These are phyloP conservation scores for Teratosphaeriaceae sp. DNA, from an alignment of 2,329 filamentous ascomycete genomes.

Conservation along the genomic window DNA sequence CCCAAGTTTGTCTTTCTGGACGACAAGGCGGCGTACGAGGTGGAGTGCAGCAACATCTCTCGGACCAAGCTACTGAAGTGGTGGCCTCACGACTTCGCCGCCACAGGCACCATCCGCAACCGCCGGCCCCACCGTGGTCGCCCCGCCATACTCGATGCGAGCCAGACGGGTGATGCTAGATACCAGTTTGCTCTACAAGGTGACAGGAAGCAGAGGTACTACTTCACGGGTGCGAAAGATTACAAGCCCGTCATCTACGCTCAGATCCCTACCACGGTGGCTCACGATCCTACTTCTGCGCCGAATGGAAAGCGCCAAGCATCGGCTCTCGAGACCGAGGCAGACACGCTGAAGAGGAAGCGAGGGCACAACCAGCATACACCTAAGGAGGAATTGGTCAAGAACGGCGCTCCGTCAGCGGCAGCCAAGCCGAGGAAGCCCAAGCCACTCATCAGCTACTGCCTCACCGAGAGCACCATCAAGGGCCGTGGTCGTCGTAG, in stretches of 20 bases:
- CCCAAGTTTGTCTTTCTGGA: constrained; percentile 36
- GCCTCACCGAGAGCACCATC: too few relatives aligned
- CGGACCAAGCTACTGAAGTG: constrained; percentile 20
- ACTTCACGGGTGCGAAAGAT: constrained; percentile 23
- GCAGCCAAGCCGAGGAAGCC: constrained; percentile 7
- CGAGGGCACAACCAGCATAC: constrained; percentile 24
- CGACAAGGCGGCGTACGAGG: constrained; percentile 31
- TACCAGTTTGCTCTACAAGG: constrained; percentile 13
- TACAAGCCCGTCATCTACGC: constrained; percentile 21
- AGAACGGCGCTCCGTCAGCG: constrained; percentile 18
- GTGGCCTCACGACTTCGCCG: constrained; percentile 36
- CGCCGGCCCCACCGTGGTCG: constrained; percentile 33
- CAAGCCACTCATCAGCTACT: neutral
- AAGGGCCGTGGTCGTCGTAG: too few relatives aligned
- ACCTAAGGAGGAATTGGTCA: constrained; percentile 21
- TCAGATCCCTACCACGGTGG: constrained; percentile 8
- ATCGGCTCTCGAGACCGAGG: constrained; percentile 1
- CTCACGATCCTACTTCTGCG: neutral
- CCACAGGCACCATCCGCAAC: constrained; percentile 25
- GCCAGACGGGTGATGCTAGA: constrained; percentile 12
- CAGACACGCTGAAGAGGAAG: constrained; percentile 15
- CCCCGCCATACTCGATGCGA: constrained; percentile 21
- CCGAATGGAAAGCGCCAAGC: constrained; percentile 15
- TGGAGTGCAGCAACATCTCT: constrained; percentile 25
- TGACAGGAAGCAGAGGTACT: constrained; percentile 18